These are phyloP conservation scores for Chrysochromulina parva DNA, from an alignment of 78 protist genomes.

Conservation along the genomic window DNA sequence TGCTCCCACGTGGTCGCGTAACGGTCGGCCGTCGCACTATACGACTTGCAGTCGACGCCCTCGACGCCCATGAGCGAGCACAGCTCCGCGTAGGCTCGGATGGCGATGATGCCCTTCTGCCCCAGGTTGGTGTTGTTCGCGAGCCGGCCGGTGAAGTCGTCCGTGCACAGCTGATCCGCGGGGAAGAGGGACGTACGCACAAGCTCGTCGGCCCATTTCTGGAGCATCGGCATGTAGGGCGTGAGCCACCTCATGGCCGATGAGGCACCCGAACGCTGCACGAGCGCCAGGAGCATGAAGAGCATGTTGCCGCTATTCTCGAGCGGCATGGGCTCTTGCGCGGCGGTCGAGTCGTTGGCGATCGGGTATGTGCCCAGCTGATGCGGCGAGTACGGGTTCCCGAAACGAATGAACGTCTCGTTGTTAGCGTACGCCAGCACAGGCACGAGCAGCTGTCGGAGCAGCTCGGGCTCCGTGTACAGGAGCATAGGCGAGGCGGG, in stretches of 20 bases:
- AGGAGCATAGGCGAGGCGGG: too few relatives aligned
- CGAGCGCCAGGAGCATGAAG: neutral
- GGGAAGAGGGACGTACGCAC: neutral
- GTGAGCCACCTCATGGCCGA: too few relatives aligned
- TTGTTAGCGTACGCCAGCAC: too few relatives aligned
- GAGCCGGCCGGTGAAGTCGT: neutral
- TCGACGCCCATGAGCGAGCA: too few relatives aligned
- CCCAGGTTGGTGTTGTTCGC: neutral
- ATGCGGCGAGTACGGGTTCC: too few relatives aligned
- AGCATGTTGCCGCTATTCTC: constrained; percentile 12
- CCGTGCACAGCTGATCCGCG: neutral
- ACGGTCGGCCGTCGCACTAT: too few relatives aligned
- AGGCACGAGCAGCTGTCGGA: too few relatives aligned
- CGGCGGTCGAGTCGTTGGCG: neutral
- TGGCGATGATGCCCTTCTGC: neutral
- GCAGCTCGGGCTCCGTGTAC: too few relatives aligned
- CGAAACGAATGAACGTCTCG: too few relatives aligned
- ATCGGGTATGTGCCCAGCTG: too few relatives aligned
- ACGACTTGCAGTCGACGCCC: too few relatives aligned
- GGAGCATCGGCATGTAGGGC: neutral
- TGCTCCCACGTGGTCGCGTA: too few relatives aligned
- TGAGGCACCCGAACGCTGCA: neutral
- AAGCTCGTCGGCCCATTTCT: neutral
- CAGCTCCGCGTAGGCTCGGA: neutral
- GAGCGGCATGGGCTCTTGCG: constrained; percentile 1